Base-by-base conservation (phyloP, 441 rosid genomes). In the Hura crepitans region DNA sequence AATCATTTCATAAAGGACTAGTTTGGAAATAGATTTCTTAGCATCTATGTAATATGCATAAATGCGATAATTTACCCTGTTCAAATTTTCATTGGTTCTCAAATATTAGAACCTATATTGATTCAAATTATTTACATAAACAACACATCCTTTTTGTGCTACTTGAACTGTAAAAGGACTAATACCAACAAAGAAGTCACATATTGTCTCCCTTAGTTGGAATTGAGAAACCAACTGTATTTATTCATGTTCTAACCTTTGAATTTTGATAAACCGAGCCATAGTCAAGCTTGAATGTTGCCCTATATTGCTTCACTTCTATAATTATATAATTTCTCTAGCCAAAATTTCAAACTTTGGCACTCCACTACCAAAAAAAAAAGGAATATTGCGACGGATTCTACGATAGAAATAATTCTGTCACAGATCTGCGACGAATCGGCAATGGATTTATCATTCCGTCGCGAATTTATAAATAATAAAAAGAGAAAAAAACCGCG, bases 151-250 rank as follows among this genome's bases (percentile, higher is more conserved):
- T 77, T 85, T 92, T 53, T 85, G 97, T 49, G 96, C 97, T 60
- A 97, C 97, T 67, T 97, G 97, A 81, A 94, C 85, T 62, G 97
- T 90, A 76, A 92, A 94, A 65, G 99, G 99, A 57, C 99, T 97
- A 77, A 92, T 85, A 58, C 97, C 97, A 75, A 97, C 86, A 85
- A 92, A 94, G 97, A 92, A 84, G 79, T 94, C 97, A 85, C 93
- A 94, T 46, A 94, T 85, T 18, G 79, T 86, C 75, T 94, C 97
- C 72, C 94, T 96, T 22, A 90, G 84, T 77, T 25, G 79, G 75
- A 94, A 94, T 64, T 77, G 83, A 68, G 99, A 86, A 35, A 90
- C 83, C 69, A 94, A 82, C 58, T 96, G 81, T 77, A 82, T 84
- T 78, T 94, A 97, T 72, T 94, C 99, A 74, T 92, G 97, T 71